A percentile compares a stretch with the other conserved stretches of the same genome.
phyloP scores from a whole-genome alignment of 1,284 basidiomycete genomes.

The Malassezia dermatis region DNA sequence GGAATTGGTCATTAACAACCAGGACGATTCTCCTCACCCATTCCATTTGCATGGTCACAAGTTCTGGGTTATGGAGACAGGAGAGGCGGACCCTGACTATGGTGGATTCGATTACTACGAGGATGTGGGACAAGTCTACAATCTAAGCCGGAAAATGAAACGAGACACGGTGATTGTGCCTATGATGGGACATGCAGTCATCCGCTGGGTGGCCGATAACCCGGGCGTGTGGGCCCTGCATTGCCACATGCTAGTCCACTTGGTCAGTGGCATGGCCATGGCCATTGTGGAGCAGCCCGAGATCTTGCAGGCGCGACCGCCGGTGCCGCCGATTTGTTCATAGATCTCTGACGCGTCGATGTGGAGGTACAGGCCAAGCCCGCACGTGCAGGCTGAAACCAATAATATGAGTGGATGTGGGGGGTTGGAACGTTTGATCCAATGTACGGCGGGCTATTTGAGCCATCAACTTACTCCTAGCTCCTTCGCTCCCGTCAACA shows the following conservation, averaged over 20 bases:
- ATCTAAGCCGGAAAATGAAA: constrained; percentile 21
- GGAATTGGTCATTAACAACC: constrained; percentile 44
- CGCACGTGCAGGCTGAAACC: background rate
- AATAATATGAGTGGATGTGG: background rate
- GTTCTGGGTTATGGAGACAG: constrained; percentile 49
- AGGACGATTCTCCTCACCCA: constrained; percentile 51
- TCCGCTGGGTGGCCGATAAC: constrained; percentile 33
- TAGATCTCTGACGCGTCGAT: background rate
- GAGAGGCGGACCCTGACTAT: constrained; percentile 15
- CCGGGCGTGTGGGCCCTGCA: constrained; percentile 34
- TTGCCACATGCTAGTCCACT: constrained; percentile 25
- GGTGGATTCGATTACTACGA: constrained; percentile 7
- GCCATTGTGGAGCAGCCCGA: constrained; percentile 18
- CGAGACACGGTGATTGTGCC: constrained; percentile 31
- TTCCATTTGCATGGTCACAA: constrained; percentile 51
- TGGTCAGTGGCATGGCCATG: constrained; percentile 23
- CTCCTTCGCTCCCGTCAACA: background rate
- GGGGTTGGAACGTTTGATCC: too few species aligned
- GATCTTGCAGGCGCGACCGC: background rate
- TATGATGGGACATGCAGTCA: constrained; percentile 26
- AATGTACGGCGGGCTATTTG: too few species aligned
- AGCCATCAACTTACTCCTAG: background rate
- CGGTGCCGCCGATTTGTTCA: background rate
- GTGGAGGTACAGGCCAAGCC: background rate
- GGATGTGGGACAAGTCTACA: constrained; percentile 4